phyloP scores from a whole-genome alignment of 2,329 filamentous ascomycete species.

The Penicillium sumatraense region DNA sequence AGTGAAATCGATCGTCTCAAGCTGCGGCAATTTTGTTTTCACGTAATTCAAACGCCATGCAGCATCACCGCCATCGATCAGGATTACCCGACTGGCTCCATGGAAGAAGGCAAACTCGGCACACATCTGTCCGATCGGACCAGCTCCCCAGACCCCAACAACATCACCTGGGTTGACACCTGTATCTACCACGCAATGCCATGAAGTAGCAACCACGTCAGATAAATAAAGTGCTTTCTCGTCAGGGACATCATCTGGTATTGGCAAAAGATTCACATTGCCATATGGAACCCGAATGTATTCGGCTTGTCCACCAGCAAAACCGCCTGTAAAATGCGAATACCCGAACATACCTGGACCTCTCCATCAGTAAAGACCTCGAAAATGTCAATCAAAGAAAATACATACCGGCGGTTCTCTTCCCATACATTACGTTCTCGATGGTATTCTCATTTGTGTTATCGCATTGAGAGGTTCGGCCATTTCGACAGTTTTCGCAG shows the following conservation, averaged over 20 bases:
- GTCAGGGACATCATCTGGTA: slow-evolving; percentile 79
- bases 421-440: slow-evolving; percentile 77
- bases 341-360: slow-evolving; percentile 67
- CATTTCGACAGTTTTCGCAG: slow-evolving; percentile 80
- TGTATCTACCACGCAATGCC: slow-evolving; percentile 82
- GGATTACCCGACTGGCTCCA: slow-evolving; percentile 75
- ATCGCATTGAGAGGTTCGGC: slow-evolving; percentile 79
- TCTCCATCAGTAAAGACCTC: background rate
- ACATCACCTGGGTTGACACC: slow-evolving; percentile 76
- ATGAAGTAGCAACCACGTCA: slow-evolving; percentile 78
- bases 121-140: slow-evolving; percentile 81
- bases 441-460: slow-evolving; percentile 75
- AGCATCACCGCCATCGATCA: slow-evolving; percentile 73
- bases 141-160: slow-evolving; percentile 86
- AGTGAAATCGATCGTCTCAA: slow-evolving; percentile 72
- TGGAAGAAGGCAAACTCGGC: slow-evolving; percentile 70
- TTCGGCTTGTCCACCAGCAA: slow-evolving; percentile 85
- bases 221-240: slow-evolving; percentile 83
- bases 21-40: slow-evolving; percentile 65
- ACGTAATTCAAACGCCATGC: slow-evolving; percentile 70
- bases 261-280: slow-evolving; percentile 78
- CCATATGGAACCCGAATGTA: slow-evolving; percentile 81
- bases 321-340: slow-evolving; percentile 78
- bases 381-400: background rate
- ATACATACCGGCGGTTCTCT: slow-evolving; percentile 67